Conservation (phyloP, 164 flowering plant species). For the Umbellularia californica region DNA sequence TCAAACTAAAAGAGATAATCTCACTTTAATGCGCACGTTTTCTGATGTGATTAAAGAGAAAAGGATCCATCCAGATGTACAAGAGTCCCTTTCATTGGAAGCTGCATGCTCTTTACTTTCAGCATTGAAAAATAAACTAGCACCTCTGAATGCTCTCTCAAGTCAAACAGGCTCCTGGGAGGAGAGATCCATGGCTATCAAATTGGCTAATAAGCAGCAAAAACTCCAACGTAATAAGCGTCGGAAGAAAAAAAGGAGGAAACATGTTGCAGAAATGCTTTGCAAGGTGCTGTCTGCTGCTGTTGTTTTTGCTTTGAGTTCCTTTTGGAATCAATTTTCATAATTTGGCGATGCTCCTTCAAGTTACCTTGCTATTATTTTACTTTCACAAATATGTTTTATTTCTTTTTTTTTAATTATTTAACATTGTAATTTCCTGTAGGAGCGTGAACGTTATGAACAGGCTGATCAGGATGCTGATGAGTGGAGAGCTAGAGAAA, state of each 20-base stretch:
- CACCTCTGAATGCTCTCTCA: slow-evolving; percentile 56
- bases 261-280: slow-evolving; percentile 50
- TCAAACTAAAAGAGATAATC: neutral
- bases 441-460: slow-evolving; percentile 74
- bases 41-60: slow-evolving; percentile 38
- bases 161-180: slow-evolving; percentile 70
- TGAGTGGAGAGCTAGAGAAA: slow-evolving; percentile 96
- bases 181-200: slow-evolving; percentile 67
- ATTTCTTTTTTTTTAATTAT: neutral
- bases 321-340: neutral
- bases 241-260: slow-evolving; percentile 86
- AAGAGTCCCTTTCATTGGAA: slow-evolving; percentile 50
- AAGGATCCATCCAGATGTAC: slow-evolving; percentile 35
- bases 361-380: neutral
- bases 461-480: slow-evolving; percentile 79
- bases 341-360: neutral
- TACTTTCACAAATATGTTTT: neutral
- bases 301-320: slow-evolving; percentile 4
- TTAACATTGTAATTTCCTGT: slow-evolving; percentile 8
- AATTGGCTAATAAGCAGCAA: slow-evolving; percentile 45
- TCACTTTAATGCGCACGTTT: slow-evolving; percentile 22
- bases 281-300: slow-evolving; percentile 42
- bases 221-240: slow-evolving; percentile 69
- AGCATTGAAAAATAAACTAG: slow-evolving; percentile 54
- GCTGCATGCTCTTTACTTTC: slow-evolving; percentile 55